Evolutionary conservation across 805 yeast species (phyloP), one percentile per base, ranked within the genome.

Genomic region (Metschnikowia shivogae): DNA sequence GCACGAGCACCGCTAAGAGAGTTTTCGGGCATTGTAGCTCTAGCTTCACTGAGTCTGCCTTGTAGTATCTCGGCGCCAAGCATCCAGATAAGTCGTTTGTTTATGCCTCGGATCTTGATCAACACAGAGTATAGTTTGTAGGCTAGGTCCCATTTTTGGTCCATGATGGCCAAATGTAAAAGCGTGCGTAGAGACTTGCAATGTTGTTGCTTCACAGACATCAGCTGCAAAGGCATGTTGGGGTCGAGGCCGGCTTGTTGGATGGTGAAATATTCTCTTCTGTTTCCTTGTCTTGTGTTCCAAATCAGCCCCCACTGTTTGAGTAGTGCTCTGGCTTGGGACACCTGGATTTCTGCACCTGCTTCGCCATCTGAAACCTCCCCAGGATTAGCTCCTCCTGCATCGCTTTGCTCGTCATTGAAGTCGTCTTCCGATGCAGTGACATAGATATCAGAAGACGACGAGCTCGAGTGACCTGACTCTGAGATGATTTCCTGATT

Each of bases 61-160:
- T 39, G 34, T n/a, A 84, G 56, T 5, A 84, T 77, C 47, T 79
- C 82, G 5, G 80, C 60, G 0, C 86, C 89, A 0, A 82, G 31
- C 0, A 84, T 77, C 90, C 90, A 85, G 9, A 83, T 56, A 3
- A 74, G 62, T 43, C 80, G 65, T 5, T 82, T 58, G 56, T 84
- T 87, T 9, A 78, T 69, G 1, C 60, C 59, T 1, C 76, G 76
- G 1, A 76, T 53, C 42, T 84, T 59, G 3, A 81, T 57, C 19
- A 85, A 57, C 1, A 78, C 43, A 8, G 78, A 59, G 51, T 80
- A 80, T 6, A 79, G 62, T 43, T 70, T 70, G 53, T 78, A 80
- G 0, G 86, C 85, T 12, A 67, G 36, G 5, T 58, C 53, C 89
- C 89, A 85, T 7, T 80, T 72, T 27, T 65, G 57, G 31, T 71